Evolutionary conservation across 306 rosid genomes (phyloP).

Genomic region (Cicer bijugum): DNA sequence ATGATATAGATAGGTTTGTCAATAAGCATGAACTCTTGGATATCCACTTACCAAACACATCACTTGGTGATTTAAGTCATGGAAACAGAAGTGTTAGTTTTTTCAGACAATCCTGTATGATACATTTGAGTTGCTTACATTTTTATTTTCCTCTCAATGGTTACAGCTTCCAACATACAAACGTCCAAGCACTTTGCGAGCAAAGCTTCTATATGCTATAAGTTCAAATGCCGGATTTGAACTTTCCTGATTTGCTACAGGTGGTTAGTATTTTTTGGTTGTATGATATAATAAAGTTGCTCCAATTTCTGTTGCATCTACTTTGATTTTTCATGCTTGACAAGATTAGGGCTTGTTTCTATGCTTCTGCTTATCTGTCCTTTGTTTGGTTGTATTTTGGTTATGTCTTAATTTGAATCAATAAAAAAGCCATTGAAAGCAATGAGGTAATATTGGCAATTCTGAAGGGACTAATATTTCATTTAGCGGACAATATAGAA

Average conservation of each 20-base stretch:
- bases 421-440: constrained; percentile 19
- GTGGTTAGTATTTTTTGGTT: constrained; percentile 39
- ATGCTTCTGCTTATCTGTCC: background rate
- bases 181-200: constrained; percentile 81
- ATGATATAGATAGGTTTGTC: constrained; percentile 24
- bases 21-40: constrained; percentile 1
- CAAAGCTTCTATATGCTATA: constrained; percentile 89
- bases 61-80: constrained; percentile 31
- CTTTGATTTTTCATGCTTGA: constrained; percentile 33
- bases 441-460: background rate
- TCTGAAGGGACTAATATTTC: constrained; percentile 4
- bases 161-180: constrained; percentile 96
- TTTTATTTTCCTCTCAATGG: constrained; percentile 39
- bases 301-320: constrained; percentile 34
- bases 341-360: constrained; percentile 30
- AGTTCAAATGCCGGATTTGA: constrained; percentile 95
- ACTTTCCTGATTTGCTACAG: constrained; percentile 71
- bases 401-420: constrained; percentile 32
- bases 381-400: background rate
- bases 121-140: constrained; percentile 35
- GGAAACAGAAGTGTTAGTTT: constrained; percentile 1
- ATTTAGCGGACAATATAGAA: background rate
- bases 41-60: constrained; percentile 12
- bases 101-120: constrained; percentile 34
- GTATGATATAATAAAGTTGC: constrained; percentile 17